Evolutionary conservation across 2,329 filamentous ascomycete genomes (phyloP), one percentile per base, ranked within the genome.

Genomic region (Penicillium polonicum): DNA sequence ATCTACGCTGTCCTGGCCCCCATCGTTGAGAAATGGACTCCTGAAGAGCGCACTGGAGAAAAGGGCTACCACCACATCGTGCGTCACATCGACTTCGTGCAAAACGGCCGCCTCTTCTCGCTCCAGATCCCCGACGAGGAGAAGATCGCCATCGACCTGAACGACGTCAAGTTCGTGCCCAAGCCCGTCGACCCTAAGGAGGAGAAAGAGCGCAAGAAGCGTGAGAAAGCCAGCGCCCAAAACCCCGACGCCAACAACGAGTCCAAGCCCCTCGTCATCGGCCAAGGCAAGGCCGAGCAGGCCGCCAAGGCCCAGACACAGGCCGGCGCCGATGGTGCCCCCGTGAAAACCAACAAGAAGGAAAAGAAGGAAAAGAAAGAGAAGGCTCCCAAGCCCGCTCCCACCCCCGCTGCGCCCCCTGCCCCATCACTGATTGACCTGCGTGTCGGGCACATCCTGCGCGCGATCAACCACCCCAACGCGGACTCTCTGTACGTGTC

Each of bases 201-300:
- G 56, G 93, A 97, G 83, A 97, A 97, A 82, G 92, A 97, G 83
- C 87, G 89, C 48, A 85, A 93, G 78, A 97, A 96, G 88, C 96
- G 95, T 82, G 92, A 96, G 79, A 96, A 96, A 83, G 80, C 80
- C 17, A 79, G 78, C 31, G 79, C 72, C 43, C 60, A 70, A 62
- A 68, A 62, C 53, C 58, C 68, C 19, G 69, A 63, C 19, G 61
- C 67, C 46, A 57, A 38, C 43, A 57, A 48, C 35, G 60, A 61
- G 58, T 68, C 60, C 48, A 75, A 73, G 66, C 68, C 72, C 6
- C 63, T 78, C 19, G 73, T 76, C 3, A 68, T 77, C 44, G 74
- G 73, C 29, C 69, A 72, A 67, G 70, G 68, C 36, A 75, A 75
- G 68, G 66, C 72, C 46, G 68, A 68, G 50, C 60, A 64, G 55